Base-by-base conservation (phyloP, 805 yeast species). In the Candida loeiensis region DNA sequence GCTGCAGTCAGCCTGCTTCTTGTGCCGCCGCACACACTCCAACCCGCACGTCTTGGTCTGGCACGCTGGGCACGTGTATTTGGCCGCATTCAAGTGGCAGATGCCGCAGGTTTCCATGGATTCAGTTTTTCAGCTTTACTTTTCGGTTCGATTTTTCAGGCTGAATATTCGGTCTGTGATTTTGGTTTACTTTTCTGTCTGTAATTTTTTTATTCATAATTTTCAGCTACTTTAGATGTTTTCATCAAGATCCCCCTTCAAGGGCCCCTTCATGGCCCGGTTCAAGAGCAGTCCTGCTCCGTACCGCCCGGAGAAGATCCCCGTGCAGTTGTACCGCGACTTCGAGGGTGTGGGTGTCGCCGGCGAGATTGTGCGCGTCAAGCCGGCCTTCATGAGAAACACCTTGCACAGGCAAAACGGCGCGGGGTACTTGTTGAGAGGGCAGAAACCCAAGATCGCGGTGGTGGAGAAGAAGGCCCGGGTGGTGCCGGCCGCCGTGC, bases 21-120 rank as follows among this genome's bases (percentile, higher is more conserved):
- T 88, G 54, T 90, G 97, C 16, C 70, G 55, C 45, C 76, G 78
- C 19, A 84, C 85, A 63, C 96, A 90, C 6, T 52, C 69, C 5
- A 85, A 55, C 0, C 85, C 78, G 56, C 97, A 90, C 0, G 91
- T 83, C 41, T 63, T 70, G 4, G 66, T 57, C 4, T 64, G 62
- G 54, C 97, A 90, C 13, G 82, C 81, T 0, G 96, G 96, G 58
- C 97, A 90, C 11, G 73, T 79, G 56, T 90, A 90, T 52, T 81
- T 84, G 41, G 70, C 66, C 9, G 46, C 46, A 27, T 58, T 55
- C n/a, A 53, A 46, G 13, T 60, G 63, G 43, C 74, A 69, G 28
- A 69, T 56, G 12, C 28, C 26, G 15, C 39, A 36, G 32, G 20
- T 30, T 4, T 27, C 31, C 31, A n/a, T n/a, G n/a, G n/a, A n/a